Evolutionary conservation across 2,329 filamentous ascomycete species (phyloP).

Genomic region (Capronia americana): DNA sequence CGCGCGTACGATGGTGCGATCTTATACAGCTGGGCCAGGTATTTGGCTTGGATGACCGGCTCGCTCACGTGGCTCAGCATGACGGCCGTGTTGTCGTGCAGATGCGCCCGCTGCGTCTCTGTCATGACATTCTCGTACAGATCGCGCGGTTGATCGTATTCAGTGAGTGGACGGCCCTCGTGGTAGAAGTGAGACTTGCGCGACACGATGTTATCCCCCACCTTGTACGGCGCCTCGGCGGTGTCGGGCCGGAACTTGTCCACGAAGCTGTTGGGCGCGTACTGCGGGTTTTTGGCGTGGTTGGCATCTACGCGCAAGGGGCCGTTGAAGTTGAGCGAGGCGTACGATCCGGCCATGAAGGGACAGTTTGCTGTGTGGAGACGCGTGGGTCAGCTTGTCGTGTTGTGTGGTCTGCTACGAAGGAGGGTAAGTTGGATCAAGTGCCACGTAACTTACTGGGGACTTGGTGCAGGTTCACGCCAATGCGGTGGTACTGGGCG

Average conservation of each 20-base stretch:
- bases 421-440: background rate
- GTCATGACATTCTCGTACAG: slow-evolving; percentile 59
- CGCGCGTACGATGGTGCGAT: slow-evolving; percentile 56
- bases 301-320: slow-evolving; percentile 52
- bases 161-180: slow-evolving; percentile 57
- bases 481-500: slow-evolving; percentile 74
- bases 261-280: slow-evolving; percentile 59
- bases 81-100: slow-evolving; percentile 58
- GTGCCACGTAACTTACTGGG: slow-evolving; percentile 64
- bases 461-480: slow-evolving; percentile 76
- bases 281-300: slow-evolving; percentile 56
- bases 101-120: slow-evolving; percentile 51
- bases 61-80: slow-evolving; percentile 54
- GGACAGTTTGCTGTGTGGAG: slow-evolving; percentile 47
- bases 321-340: slow-evolving; percentile 59
- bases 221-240: slow-evolving; percentile 58
- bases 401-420: too few relatives aligned
- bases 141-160: slow-evolving; percentile 60
- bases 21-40: slow-evolving; percentile 60
- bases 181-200: slow-evolving; percentile 63
- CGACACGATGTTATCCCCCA: slow-evolving; percentile 58
- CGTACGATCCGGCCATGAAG: slow-evolving; percentile 56
- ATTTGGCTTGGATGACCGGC: slow-evolving; percentile 57
- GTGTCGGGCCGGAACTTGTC: slow-evolving; percentile 60
- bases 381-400: background rate